phyloP scores from a whole-genome alignment of 169 alveolate species.

The Toxoplasma gondii region DNA sequence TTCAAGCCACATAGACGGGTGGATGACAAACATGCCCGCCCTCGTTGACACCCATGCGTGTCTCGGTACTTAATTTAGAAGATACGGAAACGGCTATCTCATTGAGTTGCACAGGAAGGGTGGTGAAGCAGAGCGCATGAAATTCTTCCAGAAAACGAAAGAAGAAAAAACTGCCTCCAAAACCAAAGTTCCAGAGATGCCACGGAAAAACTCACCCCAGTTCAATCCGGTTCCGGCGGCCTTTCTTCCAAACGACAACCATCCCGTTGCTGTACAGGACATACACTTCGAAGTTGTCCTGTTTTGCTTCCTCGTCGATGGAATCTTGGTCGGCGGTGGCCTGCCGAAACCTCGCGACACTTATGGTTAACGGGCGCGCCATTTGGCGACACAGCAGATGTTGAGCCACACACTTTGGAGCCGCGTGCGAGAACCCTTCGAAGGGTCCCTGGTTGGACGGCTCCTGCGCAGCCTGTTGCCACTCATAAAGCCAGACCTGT shows the following conservation, averaged over 20 bases:
- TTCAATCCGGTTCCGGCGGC: not conserved
- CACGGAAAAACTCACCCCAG: not conserved
- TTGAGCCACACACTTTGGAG: slow-evolving; percentile 3
- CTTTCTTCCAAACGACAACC: slow-evolving; percentile 3
- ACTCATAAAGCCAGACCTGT: slow-evolving; percentile 34
- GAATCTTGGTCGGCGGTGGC: not conserved
- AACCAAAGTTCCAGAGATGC: not conserved
- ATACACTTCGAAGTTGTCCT: slow-evolving; percentile 1
- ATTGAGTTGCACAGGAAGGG: too few relatives aligned
- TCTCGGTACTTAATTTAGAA: too few relatives aligned
- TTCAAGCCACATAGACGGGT: too few relatives aligned
- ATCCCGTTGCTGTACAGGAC: slow-evolving; percentile 40
- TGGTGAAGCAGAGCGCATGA: too few relatives aligned
- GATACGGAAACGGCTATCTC: too few relatives aligned
- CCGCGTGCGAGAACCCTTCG: not conserved
- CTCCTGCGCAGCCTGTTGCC: not conserved
- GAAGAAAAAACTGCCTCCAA: too few relatives aligned
- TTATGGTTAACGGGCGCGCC: not conserved
- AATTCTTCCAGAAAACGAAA: too few relatives aligned
- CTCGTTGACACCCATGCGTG: too few relatives aligned
- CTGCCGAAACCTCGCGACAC: not conserved
- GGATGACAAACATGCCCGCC: too few relatives aligned
- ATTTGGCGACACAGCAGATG: slow-evolving; percentile 20
- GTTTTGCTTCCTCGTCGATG: not conserved
- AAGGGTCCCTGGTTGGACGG: too few relatives aligned